Conservation (phyloP, 192 early-diverging fungal genomes). For the Mortierella hygrophila region DNA sequence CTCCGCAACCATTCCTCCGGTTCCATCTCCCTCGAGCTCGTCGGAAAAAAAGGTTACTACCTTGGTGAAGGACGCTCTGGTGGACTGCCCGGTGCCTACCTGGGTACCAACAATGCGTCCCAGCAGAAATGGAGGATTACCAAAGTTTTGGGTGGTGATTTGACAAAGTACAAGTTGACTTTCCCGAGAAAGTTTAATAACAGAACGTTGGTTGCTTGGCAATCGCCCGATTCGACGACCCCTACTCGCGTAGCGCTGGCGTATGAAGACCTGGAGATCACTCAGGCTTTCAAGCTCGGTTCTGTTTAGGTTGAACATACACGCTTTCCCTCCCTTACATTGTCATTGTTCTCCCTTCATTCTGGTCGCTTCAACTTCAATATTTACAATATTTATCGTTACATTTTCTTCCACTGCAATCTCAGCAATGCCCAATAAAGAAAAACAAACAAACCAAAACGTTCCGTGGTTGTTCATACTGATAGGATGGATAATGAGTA, state of each 20-base stretch:
- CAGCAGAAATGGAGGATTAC: constrained; percentile 23
- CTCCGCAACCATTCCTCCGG: constrained; percentile 10
- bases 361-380: no score
- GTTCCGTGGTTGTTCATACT: no score
- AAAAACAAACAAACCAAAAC: no score
- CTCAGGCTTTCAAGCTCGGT: neutral
- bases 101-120: constrained; percentile 22
- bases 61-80: constrained; percentile 18
- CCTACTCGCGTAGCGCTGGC: neutral
- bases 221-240: neutral
- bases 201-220: neutral
- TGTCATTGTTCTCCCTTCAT: no score
- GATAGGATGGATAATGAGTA: no score
- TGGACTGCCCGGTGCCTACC: constrained; percentile 14
- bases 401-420: no score
- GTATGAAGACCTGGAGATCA: neutral
- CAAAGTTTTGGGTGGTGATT: neutral
- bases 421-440: no score
- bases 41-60: neutral
- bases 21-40: constrained; percentile 1
- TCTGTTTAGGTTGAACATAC: no score
- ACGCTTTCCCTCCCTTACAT: no score
- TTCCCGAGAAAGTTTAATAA: neutral
- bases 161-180: neutral
- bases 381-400: no score